Percentiles rank a stretch among this genome's conserved stretches.
Conservation (phyloP, 2,329 filamentous ascomycete genomes). For the Trichoderma sp. region DNA sequence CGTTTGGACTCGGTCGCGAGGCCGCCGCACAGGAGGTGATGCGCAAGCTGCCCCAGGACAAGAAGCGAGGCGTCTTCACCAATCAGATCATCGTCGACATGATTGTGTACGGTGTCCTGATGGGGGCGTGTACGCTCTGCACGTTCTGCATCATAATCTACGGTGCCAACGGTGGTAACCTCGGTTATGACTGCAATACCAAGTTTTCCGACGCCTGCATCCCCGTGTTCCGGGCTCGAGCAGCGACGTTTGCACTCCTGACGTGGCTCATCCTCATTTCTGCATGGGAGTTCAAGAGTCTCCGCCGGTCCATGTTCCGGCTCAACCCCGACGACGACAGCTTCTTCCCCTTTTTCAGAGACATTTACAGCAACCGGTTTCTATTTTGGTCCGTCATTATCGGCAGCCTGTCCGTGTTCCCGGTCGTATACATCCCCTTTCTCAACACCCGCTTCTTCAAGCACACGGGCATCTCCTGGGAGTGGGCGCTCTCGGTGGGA, state of each 20-base stretch:
- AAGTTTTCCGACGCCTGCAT: slow-evolving; percentile 53
- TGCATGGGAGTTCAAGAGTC: slow-evolving; percentile 75
- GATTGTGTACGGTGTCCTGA: slow-evolving; percentile 73
- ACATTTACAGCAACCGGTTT: slow-evolving; percentile 68
- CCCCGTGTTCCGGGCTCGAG: slow-evolving; percentile 65
- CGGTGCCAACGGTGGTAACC: slow-evolving; percentile 51
- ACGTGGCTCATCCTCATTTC: slow-evolving; percentile 72
- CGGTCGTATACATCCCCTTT: slow-evolving; percentile 68
- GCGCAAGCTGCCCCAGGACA: slow-evolving; percentile 72
- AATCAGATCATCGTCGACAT: slow-evolving; percentile 75
- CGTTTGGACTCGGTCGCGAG: slow-evolving; percentile 84
- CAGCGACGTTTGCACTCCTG: slow-evolving; percentile 68
- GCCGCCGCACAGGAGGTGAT: slow-evolving; percentile 73
- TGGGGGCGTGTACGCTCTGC: slow-evolving; percentile 64
- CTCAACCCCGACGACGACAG: slow-evolving; percentile 54
- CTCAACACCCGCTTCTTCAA: slow-evolving; percentile 71
- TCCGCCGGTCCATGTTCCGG: slow-evolving; percentile 68
- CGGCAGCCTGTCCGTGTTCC: slow-evolving; percentile 61
- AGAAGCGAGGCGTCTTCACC: slow-evolving; percentile 68
- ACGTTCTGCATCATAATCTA: slow-evolving; percentile 65
- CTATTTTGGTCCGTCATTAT: slow-evolving; percentile 64
- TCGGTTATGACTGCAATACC: slow-evolving; percentile 63
- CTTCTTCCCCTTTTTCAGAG: slow-evolving; percentile 54
- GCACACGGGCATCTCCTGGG: slow-evolving; percentile 69
- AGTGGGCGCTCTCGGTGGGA: slow-evolving; percentile 67